phyloP scores from a whole-genome alignment of 768 basidiomycete genomes.

The Amanita muscaria region DNA sequence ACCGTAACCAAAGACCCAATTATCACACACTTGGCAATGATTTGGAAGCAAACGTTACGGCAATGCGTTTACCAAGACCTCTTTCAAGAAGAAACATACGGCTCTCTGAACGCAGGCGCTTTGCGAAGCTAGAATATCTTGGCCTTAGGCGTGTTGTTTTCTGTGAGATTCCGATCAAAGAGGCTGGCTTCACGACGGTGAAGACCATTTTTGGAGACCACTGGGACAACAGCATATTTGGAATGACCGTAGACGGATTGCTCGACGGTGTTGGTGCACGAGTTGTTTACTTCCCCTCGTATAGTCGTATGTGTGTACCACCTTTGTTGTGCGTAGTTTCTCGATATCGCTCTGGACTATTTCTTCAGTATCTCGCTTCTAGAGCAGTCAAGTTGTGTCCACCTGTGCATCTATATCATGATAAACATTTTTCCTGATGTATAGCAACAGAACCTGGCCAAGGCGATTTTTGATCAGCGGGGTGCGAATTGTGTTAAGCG shows the following conservation, averaged over 20 bases:
- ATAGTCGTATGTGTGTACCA: conserved; percentile 27
- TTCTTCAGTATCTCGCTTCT: not conserved
- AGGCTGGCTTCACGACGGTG: conserved; percentile 12
- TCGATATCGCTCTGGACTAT: not conserved
- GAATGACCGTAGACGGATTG: conserved; percentile 22
- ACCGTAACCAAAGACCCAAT: too few relatives aligned
- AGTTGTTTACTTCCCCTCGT: conserved; percentile 21
- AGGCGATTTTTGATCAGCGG: too few relatives aligned
- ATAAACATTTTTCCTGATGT: too few relatives aligned
- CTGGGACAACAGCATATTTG: conserved; percentile 12
- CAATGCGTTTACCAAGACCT: conserved; percentile 18
- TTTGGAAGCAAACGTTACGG: conserved; percentile 18
- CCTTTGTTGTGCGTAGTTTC: conserved; percentile 18
- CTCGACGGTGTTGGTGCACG: conserved; percentile 20
- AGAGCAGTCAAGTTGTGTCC: conserved; percentile 21
- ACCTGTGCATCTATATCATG: too few relatives aligned
- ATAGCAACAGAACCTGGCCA: too few relatives aligned
- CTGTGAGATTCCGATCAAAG: conserved; percentile 17
- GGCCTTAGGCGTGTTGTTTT: conserved; percentile 23
- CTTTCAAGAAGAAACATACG: not conserved
- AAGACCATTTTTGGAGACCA: conserved; percentile 22
- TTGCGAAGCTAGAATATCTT: conserved; percentile 19
- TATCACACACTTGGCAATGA: conserved; percentile 16
- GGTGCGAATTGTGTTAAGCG: too few relatives aligned
- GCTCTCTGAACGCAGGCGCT: conserved; percentile 12